phyloP scores from a whole-genome alignment of 192 early-diverging fungal species.

The Diversispora epigaea region DNA sequence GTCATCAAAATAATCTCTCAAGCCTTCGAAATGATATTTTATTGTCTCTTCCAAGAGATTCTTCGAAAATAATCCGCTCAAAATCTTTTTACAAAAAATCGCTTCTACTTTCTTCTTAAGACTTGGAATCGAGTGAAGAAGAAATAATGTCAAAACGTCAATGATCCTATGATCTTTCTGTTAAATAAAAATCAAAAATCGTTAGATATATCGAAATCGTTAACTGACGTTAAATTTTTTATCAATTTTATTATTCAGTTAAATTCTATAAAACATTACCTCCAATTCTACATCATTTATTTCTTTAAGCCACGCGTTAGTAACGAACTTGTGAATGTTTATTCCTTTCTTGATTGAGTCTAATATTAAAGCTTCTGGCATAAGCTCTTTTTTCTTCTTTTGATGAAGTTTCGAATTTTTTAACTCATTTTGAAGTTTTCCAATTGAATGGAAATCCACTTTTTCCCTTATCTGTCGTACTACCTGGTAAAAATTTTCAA shows the following conservation, averaged over 20 bases:
- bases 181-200: background rate
- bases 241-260: background rate
- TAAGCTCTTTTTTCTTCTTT: conserved; percentile 31
- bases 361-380: conserved; percentile 52
- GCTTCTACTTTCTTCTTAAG: conserved; percentile 56
- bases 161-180: conserved; percentile 51
- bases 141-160: conserved; percentile 53
- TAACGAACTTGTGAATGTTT: conserved; percentile 65
- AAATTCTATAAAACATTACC: conserved; percentile 36
- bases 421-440: conserved; percentile 39
- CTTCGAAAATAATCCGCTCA: conserved; percentile 41
- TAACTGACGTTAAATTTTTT: background rate
- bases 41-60: conserved; percentile 51
- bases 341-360: conserved; percentile 68
- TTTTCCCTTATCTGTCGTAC: conserved; percentile 55
- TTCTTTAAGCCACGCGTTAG: conserved; percentile 67
- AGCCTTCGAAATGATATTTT: conserved; percentile 43
- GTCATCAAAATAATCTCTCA: conserved; percentile 44
- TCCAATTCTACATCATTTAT: conserved; percentile 49
- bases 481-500: conserved; percentile 30
- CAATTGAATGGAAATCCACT: conserved; percentile 66
- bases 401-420: conserved; percentile 21
- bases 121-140: conserved; percentile 50
- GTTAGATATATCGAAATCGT: background rate
- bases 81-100: conserved; percentile 54